phyloP scores from a whole-genome alignment of 148 eudicot genomes.

The Rhododendron williamsianum region DNA sequence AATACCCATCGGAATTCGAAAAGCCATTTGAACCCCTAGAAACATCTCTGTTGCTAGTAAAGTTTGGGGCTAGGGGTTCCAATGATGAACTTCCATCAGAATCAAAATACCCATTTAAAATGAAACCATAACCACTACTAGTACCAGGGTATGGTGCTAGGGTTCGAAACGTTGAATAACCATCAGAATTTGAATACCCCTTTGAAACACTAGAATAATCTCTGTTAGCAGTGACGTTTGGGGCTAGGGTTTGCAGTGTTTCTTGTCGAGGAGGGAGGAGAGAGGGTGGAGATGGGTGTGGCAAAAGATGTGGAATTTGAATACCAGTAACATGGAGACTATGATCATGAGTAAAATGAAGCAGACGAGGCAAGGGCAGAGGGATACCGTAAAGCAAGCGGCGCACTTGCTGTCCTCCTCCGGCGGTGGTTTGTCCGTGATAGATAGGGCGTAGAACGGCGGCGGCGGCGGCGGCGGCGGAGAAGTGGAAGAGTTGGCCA shows the following conservation, averaged over 20 bases:
- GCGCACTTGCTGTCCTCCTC: constrained; percentile 18
- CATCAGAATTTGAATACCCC: background rate
- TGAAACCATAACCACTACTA: background rate
- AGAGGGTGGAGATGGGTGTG: constrained; percentile 52
- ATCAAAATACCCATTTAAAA: background rate
- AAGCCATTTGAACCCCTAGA: background rate
- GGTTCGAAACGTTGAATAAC: background rate
- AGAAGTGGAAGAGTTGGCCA: constrained; percentile 18
- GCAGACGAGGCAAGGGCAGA: constrained; percentile 65
- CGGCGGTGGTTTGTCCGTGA: constrained; percentile 17
- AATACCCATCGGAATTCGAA: background rate
- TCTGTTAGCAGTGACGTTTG: constrained; percentile 2
- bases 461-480: constrained; percentile 29
- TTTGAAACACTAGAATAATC: constrained; percentile 13
- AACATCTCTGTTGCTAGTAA: background rate
- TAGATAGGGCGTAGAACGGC: constrained; percentile 2
- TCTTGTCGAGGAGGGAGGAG: constrained; percentile 36
- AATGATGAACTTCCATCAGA: background rate
- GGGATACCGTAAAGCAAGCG: constrained; percentile 40
- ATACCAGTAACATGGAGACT: constrained; percentile 26
- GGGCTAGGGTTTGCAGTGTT: constrained; percentile 36
- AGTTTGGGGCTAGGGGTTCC: background rate
- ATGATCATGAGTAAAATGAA: constrained; percentile 37
- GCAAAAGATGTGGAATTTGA: constrained; percentile 49
- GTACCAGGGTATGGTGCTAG: background rate